Evolutionary conservation across 2,329 filamentous ascomycete genomes (phyloP), one percentile per base, ranked within the genome.

Genomic region (Phialophora macrospora): DNA sequence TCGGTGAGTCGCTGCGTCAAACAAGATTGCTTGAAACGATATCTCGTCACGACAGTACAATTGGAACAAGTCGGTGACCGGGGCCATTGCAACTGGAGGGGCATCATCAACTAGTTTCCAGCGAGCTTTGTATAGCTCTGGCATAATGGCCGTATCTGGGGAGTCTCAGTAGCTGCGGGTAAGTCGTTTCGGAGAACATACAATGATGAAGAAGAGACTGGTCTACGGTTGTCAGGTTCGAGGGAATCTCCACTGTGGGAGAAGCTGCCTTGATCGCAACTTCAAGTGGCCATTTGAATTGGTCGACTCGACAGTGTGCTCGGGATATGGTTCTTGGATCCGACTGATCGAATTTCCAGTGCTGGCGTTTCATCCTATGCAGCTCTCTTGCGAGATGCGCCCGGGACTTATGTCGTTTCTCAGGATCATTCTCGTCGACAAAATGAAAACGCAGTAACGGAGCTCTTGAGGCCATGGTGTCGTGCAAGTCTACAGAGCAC

Each of bases 361-460:
- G 57, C 46, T 60, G 57, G 46, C 57, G 57, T 49, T 52, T 60
- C 28, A 60, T 51, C 46, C 57, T 48, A 7, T 60, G 57, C 28
- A 60, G 32, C 57, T 60, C 57, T 22, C 46, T 60, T n/a, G 57
- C 57, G 11, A 60, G 44, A 60, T 60, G 57, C n/a, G 57, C 57
- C 8, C 57, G 46, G 7, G 57, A 60, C 24, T 60, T 60, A 28
- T 52, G 57, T 12, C 46, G 44, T 20, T 52, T 60, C 46, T 60
- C 57, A 34, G 57, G 57, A 26, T 60, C 57, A 28, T 60, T 60
- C 28, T 60, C 57, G 20, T 60, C 57, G 46, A 60, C 57, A 60
- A 60, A 60, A 12, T 60, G 57, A 11, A 60, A 52, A 26, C 57
- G 57, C 11, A 30, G 46, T 22, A 60, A 32, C 17, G 46, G 28